Percentiles rank a stretch among this genome's conserved stretches.
These are phyloP conservation scores for Dactylellina sp. DNA, from an alignment of 2,329 filamentous ascomycete species.

Conservation along the genomic window DNA sequence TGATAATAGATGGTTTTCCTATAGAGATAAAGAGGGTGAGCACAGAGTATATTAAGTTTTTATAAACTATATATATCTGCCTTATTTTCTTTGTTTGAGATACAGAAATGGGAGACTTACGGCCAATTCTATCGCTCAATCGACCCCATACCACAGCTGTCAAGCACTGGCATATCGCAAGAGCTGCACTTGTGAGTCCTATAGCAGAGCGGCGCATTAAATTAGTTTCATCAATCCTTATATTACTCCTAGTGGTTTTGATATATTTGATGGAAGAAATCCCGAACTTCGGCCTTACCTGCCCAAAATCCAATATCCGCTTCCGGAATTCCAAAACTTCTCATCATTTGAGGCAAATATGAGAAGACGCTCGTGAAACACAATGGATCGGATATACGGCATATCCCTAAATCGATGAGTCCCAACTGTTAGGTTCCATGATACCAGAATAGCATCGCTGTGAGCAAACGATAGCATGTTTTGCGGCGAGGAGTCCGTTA, in stretches of 20 bases:
- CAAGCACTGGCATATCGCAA: constrained; percentile 81
- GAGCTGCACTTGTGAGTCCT: constrained; percentile 67
- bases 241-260: too few species aligned
- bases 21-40: constrained; percentile 70
- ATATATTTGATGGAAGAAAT: neutral
- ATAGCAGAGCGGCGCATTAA: too few species aligned
- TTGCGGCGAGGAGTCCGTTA: neutral
- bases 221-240: too few species aligned
- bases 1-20: constrained; percentile 83
- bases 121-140: constrained; percentile 63
- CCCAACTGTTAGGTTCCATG: neutral
- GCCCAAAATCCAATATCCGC: constrained; percentile 41
- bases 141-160: constrained; percentile 91
- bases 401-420: constrained; percentile 16
- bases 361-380: constrained; percentile 35
- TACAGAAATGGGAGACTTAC: constrained; percentile 15
- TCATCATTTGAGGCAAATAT: constrained; percentile 43
- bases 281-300: constrained; percentile 11
- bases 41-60: neutral
- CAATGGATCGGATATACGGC: constrained; percentile 38
- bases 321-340: constrained; percentile 36
- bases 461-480: neutral
- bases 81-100: too few species aligned
- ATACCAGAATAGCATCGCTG: neutral
- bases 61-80: neutral